Conservation (phyloP, 1,284 basidiomycete genomes). For the Fistulina hepatica region DNA sequence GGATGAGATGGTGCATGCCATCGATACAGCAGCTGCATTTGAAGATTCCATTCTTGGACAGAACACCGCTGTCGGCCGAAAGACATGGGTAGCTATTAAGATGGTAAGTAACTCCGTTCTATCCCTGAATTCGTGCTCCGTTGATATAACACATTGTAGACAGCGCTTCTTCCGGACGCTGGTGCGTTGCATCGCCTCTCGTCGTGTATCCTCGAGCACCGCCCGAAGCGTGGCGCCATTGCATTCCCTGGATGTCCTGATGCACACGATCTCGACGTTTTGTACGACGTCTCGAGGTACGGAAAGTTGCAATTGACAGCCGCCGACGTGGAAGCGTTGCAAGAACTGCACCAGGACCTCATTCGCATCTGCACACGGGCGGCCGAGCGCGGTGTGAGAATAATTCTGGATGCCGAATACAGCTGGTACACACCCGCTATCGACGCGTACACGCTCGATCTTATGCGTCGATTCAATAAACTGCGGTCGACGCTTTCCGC, state of each 20-base stretch:
- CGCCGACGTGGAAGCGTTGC: constrained; percentile 49
- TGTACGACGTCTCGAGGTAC: too few relatives aligned
- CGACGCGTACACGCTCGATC: constrained; percentile 64
- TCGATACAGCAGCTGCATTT: constrained; percentile 72
- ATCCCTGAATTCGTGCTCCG: background rate
- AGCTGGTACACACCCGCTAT: constrained; percentile 80
- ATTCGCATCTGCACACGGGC: constrained; percentile 50
- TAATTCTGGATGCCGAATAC: constrained; percentile 80
- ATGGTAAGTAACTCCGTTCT: constrained; percentile 42
- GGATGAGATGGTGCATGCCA: constrained; percentile 59
- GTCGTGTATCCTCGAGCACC: constrained; percentile 34
- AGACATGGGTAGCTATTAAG: constrained; percentile 79
- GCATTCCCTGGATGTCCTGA: constrained; percentile 58
- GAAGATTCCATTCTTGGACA: constrained; percentile 41
- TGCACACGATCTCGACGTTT: constrained; percentile 37
- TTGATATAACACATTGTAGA: constrained; percentile 28
- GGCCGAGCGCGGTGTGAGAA: constrained; percentile 43
- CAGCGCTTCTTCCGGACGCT: constrained; percentile 50
- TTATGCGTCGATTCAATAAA: constrained; percentile 71
- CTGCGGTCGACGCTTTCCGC: constrained; percentile 17
- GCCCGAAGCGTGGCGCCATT: constrained; percentile 25
- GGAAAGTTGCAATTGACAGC: constrained; percentile 28
- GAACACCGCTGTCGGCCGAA: constrained; percentile 30
- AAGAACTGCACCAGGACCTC: constrained; percentile 50
- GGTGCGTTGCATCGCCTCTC: constrained; percentile 46